Evolutionary conservation across 371 early-diverging fungal species (phyloP).

Genomic region (Apophysomyces variabilis): DNA sequence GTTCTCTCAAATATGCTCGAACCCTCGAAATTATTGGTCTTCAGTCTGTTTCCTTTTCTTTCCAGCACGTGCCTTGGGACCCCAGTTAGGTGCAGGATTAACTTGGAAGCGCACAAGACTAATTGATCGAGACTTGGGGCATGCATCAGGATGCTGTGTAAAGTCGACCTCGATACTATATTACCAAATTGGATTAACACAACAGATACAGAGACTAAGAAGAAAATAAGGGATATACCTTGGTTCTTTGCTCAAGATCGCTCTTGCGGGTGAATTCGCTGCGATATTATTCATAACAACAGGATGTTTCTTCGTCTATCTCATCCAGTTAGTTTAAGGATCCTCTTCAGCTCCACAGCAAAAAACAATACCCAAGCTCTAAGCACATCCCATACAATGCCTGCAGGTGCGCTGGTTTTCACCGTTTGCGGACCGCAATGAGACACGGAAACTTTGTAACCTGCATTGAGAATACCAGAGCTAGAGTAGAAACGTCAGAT

Average conservation of each 20-base stretch:
- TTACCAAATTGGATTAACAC: neutral
- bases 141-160: constrained; percentile 70
- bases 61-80: constrained; percentile 86
- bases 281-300: constrained; percentile 69
- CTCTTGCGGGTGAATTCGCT: constrained; percentile 71
- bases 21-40: constrained; percentile 16
- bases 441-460: constrained; percentile 90
- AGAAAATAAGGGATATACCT: constrained; percentile 27
- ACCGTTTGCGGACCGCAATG: constrained; percentile 88
- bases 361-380: constrained; percentile 60
- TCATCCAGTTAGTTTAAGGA: neutral
- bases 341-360: neutral
- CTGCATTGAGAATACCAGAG: constrained; percentile 93
- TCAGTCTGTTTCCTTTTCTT: constrained; percentile 52
- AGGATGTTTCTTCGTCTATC: constrained; percentile 64
- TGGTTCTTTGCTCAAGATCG: constrained; percentile 67
- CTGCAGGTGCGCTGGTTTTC: constrained; percentile 95
- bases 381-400: constrained; percentile 94
- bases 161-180: constrained; percentile 68
- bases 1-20: no score
- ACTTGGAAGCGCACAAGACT: constrained; percentile 90
- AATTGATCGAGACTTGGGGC: constrained; percentile 75
- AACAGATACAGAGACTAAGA: neutral
- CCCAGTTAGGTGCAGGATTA: constrained; percentile 96
- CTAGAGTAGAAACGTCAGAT: constrained; percentile 31